A percentile compares a stretch with the other conserved stretches of the same genome.
These are phyloP conservation scores for Xylaria sp. DNA, from an alignment of 2,329 filamentous ascomycete species.

Conservation along the genomic window DNA sequence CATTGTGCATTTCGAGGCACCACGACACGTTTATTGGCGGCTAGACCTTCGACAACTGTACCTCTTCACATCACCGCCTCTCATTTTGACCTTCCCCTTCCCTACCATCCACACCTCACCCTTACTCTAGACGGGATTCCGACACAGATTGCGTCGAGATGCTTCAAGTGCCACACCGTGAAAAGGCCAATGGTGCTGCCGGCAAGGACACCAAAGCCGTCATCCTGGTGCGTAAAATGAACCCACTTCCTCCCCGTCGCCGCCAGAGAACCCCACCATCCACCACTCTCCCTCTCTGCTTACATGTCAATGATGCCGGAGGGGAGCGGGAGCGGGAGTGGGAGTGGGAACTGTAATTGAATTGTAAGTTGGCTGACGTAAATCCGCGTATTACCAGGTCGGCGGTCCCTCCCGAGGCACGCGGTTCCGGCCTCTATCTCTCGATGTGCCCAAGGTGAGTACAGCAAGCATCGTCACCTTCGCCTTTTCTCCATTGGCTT, in stretches of 20 bases:
- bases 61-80: constrained; percentile 33
- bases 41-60: constrained; percentile 3
- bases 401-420: constrained; percentile 96
- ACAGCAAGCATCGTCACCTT: not conserved
- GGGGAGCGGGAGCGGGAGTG: not conserved
- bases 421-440: constrained; percentile 90
- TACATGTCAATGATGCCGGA: not conserved
- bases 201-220: constrained; percentile 85
- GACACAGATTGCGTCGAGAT: constrained; percentile 48
- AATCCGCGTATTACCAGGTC: constrained; percentile 67
- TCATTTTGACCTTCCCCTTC: constrained; percentile 1
- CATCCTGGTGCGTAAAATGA: constrained; percentile 75
- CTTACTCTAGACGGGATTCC: constrained; percentile 1
- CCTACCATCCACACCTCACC: not conserved
- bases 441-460: constrained; percentile 92
- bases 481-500: constrained; percentile 7
- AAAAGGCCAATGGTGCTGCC: constrained; percentile 59
- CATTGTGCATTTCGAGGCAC: constrained; percentile 20
- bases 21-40: constrained; percentile 25
- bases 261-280: constrained; percentile 37
- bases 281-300: not conserved
- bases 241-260: constrained; percentile 36
- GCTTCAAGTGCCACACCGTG: constrained; percentile 66
- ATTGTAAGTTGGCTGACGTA: constrained; percentile 45
- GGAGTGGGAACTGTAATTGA: not conserved